phyloP scores from a whole-genome alignment of 2,329 filamentous ascomycete genomes.

The Penicillium sp. region DNA sequence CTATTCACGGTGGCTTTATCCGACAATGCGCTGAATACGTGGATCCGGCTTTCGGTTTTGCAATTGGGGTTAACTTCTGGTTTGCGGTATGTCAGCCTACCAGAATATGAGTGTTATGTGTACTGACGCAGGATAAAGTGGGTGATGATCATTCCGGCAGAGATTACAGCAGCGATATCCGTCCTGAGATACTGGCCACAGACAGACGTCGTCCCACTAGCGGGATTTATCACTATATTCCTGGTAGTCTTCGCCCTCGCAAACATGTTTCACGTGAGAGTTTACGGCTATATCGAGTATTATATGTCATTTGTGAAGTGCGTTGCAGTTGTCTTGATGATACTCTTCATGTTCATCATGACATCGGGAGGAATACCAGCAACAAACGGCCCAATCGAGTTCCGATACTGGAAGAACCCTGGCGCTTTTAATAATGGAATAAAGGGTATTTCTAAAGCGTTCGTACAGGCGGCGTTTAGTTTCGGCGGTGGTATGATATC shows the following conservation, averaged over 20 bases:
- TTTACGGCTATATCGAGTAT: slow-evolving; percentile 36
- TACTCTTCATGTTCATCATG: slow-evolving; percentile 40
- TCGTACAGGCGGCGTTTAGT: slow-evolving; percentile 38
- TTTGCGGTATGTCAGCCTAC: slow-evolving; percentile 23
- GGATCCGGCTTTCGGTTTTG: slow-evolving; percentile 37
- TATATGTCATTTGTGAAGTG: slow-evolving; percentile 36
- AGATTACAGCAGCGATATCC: slow-evolving; percentile 37
- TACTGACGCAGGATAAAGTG: slow-evolving; percentile 17
- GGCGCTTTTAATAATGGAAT: slow-evolving; percentile 34
- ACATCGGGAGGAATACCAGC: slow-evolving; percentile 35
- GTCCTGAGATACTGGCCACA: slow-evolving; percentile 37
- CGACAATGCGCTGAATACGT: slow-evolving; percentile 35
- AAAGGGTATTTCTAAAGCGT: slow-evolving; percentile 38
- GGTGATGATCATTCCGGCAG: slow-evolving; percentile 36
- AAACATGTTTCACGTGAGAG: slow-evolving; percentile 30
- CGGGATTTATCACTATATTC: slow-evolving; percentile 38
- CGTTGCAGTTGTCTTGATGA: slow-evolving; percentile 33
- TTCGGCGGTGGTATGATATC: slow-evolving; percentile 28
- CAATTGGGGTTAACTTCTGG: slow-evolving; percentile 38
- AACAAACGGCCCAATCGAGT: slow-evolving; percentile 36
- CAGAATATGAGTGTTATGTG: background rate
- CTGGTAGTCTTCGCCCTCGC: slow-evolving; percentile 27
- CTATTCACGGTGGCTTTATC: slow-evolving; percentile 37
- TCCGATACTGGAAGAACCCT: slow-evolving; percentile 31
- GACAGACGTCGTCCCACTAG: slow-evolving; percentile 28